A percentile compares a stretch with the other conserved stretches of the same genome.
phyloP scores from a whole-genome alignment of 1,284 basidiomycete species.

The Cystobasidium pallidum region DNA sequence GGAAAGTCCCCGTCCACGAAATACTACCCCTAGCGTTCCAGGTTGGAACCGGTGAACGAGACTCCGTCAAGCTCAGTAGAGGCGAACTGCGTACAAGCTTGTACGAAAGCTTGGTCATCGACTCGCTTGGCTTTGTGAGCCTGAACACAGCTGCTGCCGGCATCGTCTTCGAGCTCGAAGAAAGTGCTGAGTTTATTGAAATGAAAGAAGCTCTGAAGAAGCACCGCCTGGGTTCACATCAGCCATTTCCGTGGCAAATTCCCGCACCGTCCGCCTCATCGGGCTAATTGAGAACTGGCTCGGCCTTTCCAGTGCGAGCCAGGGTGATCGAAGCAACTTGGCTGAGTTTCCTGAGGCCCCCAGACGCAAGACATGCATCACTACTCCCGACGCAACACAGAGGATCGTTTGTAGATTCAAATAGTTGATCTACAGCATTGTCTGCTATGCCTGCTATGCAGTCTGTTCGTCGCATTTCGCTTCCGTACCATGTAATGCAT shows the following conservation, averaged over 20 bases:
- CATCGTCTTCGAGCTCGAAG: neutral
- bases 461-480: too few species aligned
- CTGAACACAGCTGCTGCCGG: slow-evolving; percentile 11
- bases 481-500: too few species aligned
- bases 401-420: too few species aligned
- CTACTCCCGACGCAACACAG: too few species aligned
- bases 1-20: neutral
- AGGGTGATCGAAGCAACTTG: too few species aligned
- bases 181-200: neutral
- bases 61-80: neutral
- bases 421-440: too few species aligned
- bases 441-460: too few species aligned
- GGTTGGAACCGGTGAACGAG: neutral
- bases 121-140: slow-evolving; percentile 1
- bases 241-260: neutral
- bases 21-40: neutral
- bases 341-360: too few species aligned
- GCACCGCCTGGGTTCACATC: neutral
- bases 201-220: neutral
- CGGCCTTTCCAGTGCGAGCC: too few species aligned
- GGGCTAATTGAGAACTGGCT: too few species aligned
- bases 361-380: too few species aligned
- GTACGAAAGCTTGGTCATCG: slow-evolving; percentile 11
- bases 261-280: slow-evolving; percentile 3
- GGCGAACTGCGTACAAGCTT: neutral